Percentiles rank a stretch among this genome's conserved stretches.
Evolutionary conservation across 805 yeast species (phyloP).

Genomic region (baker's yeast (Saccharomyces cerevisiae)): DNA sequence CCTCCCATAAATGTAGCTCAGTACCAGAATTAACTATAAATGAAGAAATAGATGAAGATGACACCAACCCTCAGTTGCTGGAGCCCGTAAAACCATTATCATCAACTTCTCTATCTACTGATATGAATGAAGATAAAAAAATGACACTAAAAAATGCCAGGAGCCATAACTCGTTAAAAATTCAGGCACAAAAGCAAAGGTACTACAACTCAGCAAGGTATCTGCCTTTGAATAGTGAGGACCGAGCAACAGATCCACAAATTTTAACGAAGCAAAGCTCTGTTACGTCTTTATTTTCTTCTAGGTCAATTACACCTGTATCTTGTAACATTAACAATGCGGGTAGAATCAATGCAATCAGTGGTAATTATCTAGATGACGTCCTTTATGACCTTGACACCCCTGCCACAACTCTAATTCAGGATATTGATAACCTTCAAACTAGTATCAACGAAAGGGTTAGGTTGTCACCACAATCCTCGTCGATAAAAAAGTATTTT

Average conservation of each 20-base stretch:
- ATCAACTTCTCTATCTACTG: not conserved
- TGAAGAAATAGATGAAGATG: slow-evolving; percentile 13
- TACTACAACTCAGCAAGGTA: slow-evolving; percentile 7
- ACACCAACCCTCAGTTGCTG: slow-evolving; percentile 5
- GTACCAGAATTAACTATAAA: slow-evolving; percentile 5
- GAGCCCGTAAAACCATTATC: not conserved
- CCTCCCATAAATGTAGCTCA: slow-evolving; percentile 3
- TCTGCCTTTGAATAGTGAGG: not conserved
- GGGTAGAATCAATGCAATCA: not conserved
- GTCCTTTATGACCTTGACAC: not conserved
- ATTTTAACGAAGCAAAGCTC: not conserved
- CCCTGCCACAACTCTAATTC: not conserved
- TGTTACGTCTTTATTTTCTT: not conserved
- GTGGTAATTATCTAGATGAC: not conserved
- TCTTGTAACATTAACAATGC: not conserved
- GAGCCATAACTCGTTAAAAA: not conserved
- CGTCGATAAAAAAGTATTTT: not conserved
- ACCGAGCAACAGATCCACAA: not conserved
- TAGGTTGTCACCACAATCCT: not conserved
- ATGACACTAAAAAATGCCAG: not conserved
- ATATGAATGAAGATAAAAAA: not conserved
- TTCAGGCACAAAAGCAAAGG: slow-evolving; percentile 10
- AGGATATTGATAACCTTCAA: not conserved
- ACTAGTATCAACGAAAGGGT: not conserved
- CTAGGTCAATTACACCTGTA: not conserved